Evolutionary conservation across 78 protist genomes (phyloP), one percentile per base, ranked within the genome.

Genomic region (Dictyostelium intermedium): DNA sequence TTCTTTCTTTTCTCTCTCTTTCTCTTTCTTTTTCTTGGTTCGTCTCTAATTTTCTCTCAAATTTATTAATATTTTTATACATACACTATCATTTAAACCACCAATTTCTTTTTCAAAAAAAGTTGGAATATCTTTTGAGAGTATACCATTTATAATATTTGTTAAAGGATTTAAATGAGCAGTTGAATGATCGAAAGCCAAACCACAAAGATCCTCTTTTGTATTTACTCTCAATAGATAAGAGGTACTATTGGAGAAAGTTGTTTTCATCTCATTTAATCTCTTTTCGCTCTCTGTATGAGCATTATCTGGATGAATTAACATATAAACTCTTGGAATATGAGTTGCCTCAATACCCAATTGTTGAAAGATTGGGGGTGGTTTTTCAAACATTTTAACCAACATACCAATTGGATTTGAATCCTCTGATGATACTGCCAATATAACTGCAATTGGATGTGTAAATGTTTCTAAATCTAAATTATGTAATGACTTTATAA

Each of bases 331-430:
- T 27, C 81, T 89, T 14, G 94, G 94, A 1, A 89, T 80, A 50
- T 89, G 80, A 1, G 93, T 39, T 8, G 82, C 66, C 47, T 89
- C 94, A 23, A 81, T 66, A 37, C 73, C 83, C 0, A 34, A 89
- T 39, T 89, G 94, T 43, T 78, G 87, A 50, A 89, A 70, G 25
- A 89, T 60, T 6, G 85, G 66, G 14, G 94, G 94, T 69, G 94
- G 94, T 16, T 89, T 89, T 34, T 89, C 94, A 69, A 89, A 89
- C 94, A 89, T 89, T 78, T 89, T 89, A 2, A 89, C 94, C 82
- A 89, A 89, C 23, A 70, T 20, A 74, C 94, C 94, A 66, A 89
- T 89, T 43, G 94, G 94, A 50, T 89, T 89, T 23, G 81, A 47
- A 50, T 89, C 94, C 27, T 89, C 94, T 30, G 74, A 45, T 32